Evolutionary conservation across 257 asterid species (phyloP), one percentile per base, ranked within the genome.

Genomic region (Eucommia ulmoides): DNA sequence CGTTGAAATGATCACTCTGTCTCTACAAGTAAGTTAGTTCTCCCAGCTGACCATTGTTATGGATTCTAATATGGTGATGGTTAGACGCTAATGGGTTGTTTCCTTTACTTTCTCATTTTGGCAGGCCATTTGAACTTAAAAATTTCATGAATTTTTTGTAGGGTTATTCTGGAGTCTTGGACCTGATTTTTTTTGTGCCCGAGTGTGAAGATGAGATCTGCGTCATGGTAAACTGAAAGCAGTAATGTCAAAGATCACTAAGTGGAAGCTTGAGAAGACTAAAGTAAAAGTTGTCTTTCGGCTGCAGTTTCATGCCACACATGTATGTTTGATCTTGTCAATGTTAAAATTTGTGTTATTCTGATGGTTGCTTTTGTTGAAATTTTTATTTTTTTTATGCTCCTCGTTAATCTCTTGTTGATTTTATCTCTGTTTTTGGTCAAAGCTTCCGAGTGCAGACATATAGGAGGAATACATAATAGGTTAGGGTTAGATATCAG

Each of bases 261-360:
- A 86, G 82, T 91, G 98, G 98, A 91, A 86, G 86, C 86, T 85
- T 49, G 98, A 91, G 80, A 81, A 80, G 83, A 81, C 72, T 58
- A 91, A 91, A 91, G 89, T 86, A 46, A 91, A 91, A 91, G 98
- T 87, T 35, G 96, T 91, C 57, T 91, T 86, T 62, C 93, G 98
- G 66, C 98, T 91, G 59, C 98, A 91, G 58, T 91, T 91, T 75
- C 93, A 91, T 58, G 96, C 98, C 47, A 73, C 95, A 57, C 95
- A 91, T 50, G 98, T 91, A 77, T 23, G 84, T 11, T 51, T 63
- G 19, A 57, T 66, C 55, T 20, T 41, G 49, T 46, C n/a, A 18
- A 49, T 25, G 44, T 35, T 35, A 0, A 35, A 4, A 10, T 9
- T 35, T 35, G 5, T 9, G 5, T 35, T 35, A 6, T 35, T 35